Evolutionary conservation across 2,329 filamentous ascomycete genomes (phyloP), one percentile per base, ranked within the genome.

Genomic region (Fusarium xyrophilum): DNA sequence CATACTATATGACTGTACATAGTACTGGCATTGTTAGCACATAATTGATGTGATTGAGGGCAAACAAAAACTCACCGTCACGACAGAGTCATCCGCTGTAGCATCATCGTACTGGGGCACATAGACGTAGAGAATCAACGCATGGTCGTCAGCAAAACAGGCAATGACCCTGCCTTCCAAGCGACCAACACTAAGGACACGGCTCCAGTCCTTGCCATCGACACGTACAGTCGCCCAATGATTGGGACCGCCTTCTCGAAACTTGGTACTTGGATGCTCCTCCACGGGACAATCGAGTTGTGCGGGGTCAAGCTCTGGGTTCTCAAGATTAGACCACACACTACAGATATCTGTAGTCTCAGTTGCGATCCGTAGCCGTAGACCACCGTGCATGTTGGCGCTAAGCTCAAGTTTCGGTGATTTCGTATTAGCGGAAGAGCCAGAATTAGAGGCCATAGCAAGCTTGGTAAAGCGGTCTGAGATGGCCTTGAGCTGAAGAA

Each of bases 381-480:
- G 82, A 60, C 89, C 90, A 23, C 96, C 96, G 79, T 97, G 92
- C 93, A 97, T 97, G 79, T 97, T 99, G 32, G 94, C 96, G 56
- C 91, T 91, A 43, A 98, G 81, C 77, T 97, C 93, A 6, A 99
- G 83, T 74, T 93, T 92, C 0, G 93, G 88, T 6, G 81, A 80
- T 28, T 81, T 76, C 44, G 79, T 78, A 35, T 82, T 78, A 6
- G 87, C 60, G 23, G 80, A 80, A 8, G 87, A 63, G 35, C 69
- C 65, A 6, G 75, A 72, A 52, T 56, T 69, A n/a, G 76, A 82
- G 25, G 83, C 81, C 50, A 86, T 80, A 6, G 92, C 93, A 5
- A 98, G 87, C 75, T 92, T 95, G 42, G 93, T 98, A 80, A 98
- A 98, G 55, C 96, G 90, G 78, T 99, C 96, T 7, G 93, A 97